A percentile compares a stretch with the other conserved stretches of the same genome.
phyloP scores from a whole-genome alignment of 2,329 filamentous ascomycete genomes.

The Paracamarosporium sp. region DNA sequence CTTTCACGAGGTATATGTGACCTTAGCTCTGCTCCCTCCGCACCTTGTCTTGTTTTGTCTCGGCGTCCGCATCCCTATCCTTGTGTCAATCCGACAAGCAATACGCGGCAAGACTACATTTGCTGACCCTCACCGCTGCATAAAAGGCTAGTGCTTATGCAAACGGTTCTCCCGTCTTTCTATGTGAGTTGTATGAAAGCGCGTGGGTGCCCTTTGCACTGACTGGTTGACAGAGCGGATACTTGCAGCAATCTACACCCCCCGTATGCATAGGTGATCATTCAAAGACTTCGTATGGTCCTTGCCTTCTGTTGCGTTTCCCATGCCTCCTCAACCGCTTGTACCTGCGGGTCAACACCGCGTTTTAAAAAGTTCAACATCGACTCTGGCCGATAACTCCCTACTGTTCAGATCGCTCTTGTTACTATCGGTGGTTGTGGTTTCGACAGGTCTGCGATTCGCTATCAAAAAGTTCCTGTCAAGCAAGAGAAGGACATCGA shows the following conservation, averaged over 20 bases:
- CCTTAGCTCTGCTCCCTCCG: constrained; percentile 26
- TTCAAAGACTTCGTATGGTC: constrained; percentile 19
- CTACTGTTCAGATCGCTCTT: constrained; percentile 24
- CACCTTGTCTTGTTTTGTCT: constrained; percentile 13
- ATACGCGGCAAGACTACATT: constrained; percentile 28
- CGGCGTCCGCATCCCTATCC: constrained; percentile 37
- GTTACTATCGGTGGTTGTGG: constrained; percentile 23
- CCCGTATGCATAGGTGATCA: constrained; percentile 32
- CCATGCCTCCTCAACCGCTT: constrained; percentile 40
- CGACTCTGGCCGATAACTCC: constrained; percentile 8
- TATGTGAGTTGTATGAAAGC: constrained; percentile 45
- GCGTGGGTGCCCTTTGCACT: constrained; percentile 27
- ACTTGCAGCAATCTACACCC: constrained; percentile 37
- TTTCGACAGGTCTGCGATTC: constrained; percentile 24
- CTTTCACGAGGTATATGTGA: constrained; percentile 25
- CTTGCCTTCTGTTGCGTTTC: constrained; percentile 19
- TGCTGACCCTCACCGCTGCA: constrained; percentile 37
- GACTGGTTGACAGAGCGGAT: constrained; percentile 36
- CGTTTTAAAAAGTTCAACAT: constrained; percentile 15
- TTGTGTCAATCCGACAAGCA: constrained; percentile 37
- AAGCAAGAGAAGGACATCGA: constrained; percentile 23
- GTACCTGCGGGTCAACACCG: constrained; percentile 21
- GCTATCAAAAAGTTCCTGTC: constrained; percentile 14
- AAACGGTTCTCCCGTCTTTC: constrained; percentile 37
- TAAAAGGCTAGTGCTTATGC: constrained; percentile 43